Evolutionary conservation across 257 asterid genomes (phyloP).

Genomic region (Leptodermis oblonga): DNA sequence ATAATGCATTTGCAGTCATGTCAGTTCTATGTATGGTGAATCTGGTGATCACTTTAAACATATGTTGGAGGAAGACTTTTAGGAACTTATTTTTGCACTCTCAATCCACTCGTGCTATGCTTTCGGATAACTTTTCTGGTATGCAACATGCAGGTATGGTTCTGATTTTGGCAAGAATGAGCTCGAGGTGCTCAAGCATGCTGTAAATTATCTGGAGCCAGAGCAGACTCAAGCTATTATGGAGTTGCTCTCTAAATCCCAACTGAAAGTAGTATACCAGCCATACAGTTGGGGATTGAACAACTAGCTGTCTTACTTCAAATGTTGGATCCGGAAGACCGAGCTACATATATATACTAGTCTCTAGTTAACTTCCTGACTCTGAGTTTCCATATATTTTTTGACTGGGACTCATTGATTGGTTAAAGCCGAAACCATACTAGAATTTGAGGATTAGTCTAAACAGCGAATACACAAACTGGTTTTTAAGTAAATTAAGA

Average conservation of each 20-base stretch:
- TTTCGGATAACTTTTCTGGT: background rate
- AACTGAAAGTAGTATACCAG: constrained; percentile 59
- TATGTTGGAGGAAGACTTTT: background rate
- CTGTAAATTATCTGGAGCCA: constrained; percentile 63
- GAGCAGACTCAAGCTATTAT: constrained; percentile 51
- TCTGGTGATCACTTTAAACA: background rate
- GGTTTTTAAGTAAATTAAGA: background rate
- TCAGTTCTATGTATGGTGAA: background rate
- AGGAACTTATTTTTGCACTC: background rate
- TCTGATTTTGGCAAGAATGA: constrained; percentile 79
- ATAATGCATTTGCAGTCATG: background rate
- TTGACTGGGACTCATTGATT: background rate
- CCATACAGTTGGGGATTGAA: constrained; percentile 79
- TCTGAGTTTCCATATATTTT: background rate
- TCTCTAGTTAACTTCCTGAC: background rate
- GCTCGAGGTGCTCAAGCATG: constrained; percentile 76
- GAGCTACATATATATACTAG: background rate
- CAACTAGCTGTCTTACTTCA: constrained; percentile 27
- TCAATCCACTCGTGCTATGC: background rate
- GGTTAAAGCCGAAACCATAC: background rate
- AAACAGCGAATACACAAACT: background rate
- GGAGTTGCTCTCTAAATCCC: constrained; percentile 56
- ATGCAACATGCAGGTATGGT: constrained; percentile 50
- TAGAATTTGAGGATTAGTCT: background rate
- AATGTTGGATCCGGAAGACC: background rate